Conservation (phyloP, 768 basidiomycete genomes). For the Fibroporia radiculosa region DNA sequence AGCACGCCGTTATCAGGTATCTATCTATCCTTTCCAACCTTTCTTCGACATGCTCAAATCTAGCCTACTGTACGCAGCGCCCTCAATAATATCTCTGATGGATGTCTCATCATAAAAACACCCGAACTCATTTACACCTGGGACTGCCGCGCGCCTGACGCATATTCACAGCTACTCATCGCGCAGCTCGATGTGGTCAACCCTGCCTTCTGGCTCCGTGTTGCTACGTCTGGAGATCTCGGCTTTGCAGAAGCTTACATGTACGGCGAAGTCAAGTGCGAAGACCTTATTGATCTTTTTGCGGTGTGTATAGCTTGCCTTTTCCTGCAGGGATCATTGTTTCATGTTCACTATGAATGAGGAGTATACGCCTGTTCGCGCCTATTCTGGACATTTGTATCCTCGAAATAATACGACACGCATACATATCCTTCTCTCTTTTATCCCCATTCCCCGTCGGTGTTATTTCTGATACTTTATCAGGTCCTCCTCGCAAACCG, state of each 20-base stretch:
- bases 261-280: slow-evolving; percentile 67
- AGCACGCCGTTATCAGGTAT: neutral
- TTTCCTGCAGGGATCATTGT: too few relatives aligned
- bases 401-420: too few relatives aligned
- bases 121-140: slow-evolving; percentile 37
- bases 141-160: slow-evolving; percentile 18
- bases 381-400: too few relatives aligned
- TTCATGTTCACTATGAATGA: too few relatives aligned
- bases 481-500: slow-evolving; percentile 61
- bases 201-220: slow-evolving; percentile 51
- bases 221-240: slow-evolving; percentile 55
- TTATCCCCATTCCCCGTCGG: neutral
- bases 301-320: slow-evolving; percentile 32
- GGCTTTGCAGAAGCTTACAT: slow-evolving; percentile 76
- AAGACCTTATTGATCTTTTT: slow-evolving; percentile 58
- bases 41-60: neutral
- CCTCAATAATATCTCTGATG: slow-evolving; percentile 32
- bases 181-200: slow-evolving; percentile 15
- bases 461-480: neutral
- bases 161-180: neutral
- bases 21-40: neutral
- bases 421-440: neutral
- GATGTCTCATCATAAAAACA: slow-evolving; percentile 42
- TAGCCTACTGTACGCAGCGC: slow-evolving; percentile 2
- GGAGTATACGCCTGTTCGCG: too few relatives aligned